These are phyloP conservation scores for Aegilops bicornis DNA, from an alignment of 176 grass and related monocot species.

Conservation along the genomic window DNA sequence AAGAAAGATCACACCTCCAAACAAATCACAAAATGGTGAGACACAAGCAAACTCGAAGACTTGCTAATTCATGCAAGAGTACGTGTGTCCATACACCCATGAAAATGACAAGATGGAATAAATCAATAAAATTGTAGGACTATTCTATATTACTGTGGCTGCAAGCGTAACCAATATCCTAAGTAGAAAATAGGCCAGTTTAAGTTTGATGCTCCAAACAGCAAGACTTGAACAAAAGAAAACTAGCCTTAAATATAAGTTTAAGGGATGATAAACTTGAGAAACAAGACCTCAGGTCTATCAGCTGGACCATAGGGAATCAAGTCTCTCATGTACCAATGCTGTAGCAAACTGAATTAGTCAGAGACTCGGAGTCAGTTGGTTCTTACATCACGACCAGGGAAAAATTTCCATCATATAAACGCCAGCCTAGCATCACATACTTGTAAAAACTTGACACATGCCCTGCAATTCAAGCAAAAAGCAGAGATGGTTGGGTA, in stretches of 20 bases:
- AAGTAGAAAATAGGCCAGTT: background rate
- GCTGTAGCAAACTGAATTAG: background rate
- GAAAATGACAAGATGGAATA: background rate
- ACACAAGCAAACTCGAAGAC: background rate
- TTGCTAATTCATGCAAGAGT: background rate
- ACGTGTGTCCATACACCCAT: no score
- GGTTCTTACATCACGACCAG: background rate
- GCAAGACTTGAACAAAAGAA: background rate
- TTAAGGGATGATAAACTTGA: background rate
- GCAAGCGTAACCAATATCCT: background rate
- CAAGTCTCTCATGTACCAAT: background rate
- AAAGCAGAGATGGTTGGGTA: background rate
- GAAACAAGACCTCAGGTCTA: background rate
- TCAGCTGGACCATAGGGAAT: background rate
- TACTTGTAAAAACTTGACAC: background rate
- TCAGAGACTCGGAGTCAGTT: background rate
- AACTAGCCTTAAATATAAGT: background rate
- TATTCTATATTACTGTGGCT: background rate
- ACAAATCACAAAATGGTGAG: background rate
- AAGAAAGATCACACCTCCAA: background rate
- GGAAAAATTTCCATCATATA: background rate
- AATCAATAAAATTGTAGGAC: background rate
- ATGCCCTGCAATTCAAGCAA: background rate
- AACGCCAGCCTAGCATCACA: background rate
- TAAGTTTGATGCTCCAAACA: background rate